Percentiles rank a stretch among this genome's conserved stretches.
Evolutionary conservation across 2,329 filamentous ascomycete genomes (phyloP).

Genomic region (Fusarium beomiforme): DNA sequence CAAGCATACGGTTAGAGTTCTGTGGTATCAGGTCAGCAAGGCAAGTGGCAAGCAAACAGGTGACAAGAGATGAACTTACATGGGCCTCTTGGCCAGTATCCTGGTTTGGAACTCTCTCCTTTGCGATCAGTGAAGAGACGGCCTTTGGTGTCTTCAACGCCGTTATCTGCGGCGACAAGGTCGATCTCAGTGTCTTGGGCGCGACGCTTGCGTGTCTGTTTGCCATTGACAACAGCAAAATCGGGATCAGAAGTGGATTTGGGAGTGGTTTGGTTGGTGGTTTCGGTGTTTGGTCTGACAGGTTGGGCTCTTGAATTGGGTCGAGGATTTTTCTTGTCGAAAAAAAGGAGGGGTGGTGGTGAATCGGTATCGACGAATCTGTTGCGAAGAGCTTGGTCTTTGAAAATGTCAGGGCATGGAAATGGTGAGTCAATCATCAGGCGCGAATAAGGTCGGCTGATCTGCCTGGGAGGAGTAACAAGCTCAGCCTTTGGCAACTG

Average conservation of each 20-base stretch:
- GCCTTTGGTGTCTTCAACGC: conserved; percentile 16
- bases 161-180: conserved; percentile 41
- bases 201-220: conserved; percentile 43
- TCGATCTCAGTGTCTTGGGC: conserved; percentile 46
- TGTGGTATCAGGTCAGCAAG: conserved; percentile 4
- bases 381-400: conserved; percentile 8
- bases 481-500: not conserved
- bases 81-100: conserved; percentile 18
- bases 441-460: conserved; percentile 14
- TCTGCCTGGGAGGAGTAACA: conserved; percentile 22
- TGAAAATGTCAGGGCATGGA: conserved; percentile 13
- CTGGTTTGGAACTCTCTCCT: conserved; percentile 16
- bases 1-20: conserved; percentile 39
- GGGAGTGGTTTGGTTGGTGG: not conserved
- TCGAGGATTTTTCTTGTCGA: not conserved
- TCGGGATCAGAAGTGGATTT: conserved; percentile 2
- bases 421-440: conserved; percentile 28
- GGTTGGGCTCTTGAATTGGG: not conserved
- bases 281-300: not conserved
- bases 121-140: conserved; percentile 32
- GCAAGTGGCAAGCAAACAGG: not conserved
- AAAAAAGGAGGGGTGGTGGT: not conserved
- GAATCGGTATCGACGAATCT: conserved; percentile 17
- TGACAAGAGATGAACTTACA: conserved; percentile 8
- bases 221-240: conserved; percentile 43